Evolutionary conservation across 2,329 filamentous ascomycete genomes (phyloP).

Genomic region (Aspergillus proliferans): DNA sequence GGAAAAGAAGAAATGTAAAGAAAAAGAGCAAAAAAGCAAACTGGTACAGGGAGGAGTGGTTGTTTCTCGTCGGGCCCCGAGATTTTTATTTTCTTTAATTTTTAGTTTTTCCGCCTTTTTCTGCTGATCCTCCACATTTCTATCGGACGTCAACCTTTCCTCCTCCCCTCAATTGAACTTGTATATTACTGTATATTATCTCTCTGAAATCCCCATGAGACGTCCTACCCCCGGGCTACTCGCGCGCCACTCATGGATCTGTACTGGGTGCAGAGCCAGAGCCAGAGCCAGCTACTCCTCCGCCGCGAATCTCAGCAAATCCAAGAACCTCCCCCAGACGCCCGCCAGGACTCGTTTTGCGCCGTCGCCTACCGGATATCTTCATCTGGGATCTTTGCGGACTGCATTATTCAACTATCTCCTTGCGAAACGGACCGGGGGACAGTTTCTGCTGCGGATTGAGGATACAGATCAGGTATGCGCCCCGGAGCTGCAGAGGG

Average conservation of each 20-base stretch:
- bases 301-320: conserved; percentile 22
- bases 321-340: conserved; percentile 38
- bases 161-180: conserved; percentile 1
- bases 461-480: conserved; percentile 90
- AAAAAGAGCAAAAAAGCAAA: no score
- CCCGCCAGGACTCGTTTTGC: conserved; percentile 82
- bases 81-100: background rate
- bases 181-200: background rate
- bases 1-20: no score
- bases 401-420: conserved; percentile 96
- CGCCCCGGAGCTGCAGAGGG: conserved; percentile 1
- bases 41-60: background rate
- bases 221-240: conserved; percentile 17
- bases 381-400: conserved; percentile 84
- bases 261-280: conserved; percentile 28
- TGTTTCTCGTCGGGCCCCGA: background rate
- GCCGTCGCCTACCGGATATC: conserved; percentile 86
- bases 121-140: conserved; percentile 1
- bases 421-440: conserved; percentile 77
- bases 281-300: conserved; percentile 30
- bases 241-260: conserved; percentile 30
- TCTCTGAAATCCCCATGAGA: conserved; percentile 18
- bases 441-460: conserved; percentile 83
- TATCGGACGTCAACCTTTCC: background rate
- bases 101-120: background rate